phyloP scores from a whole-genome alignment of 306 rosid species.

The apple (Malus domestica) region ASM211411v1 NC_041791.1:4558001-4558500 shows the following conservation, averaged over 20 bases:
- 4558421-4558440: slow-evolving; percentile 61
- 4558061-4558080: slow-evolving; percentile 79
- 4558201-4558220: slow-evolving; percentile 61
- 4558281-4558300: slow-evolving; percentile 46
- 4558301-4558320: slow-evolving; percentile 61
- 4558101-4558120: slow-evolving; percentile 88
- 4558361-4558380: slow-evolving; percentile 86
- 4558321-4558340: slow-evolving; percentile 55
- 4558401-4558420: slow-evolving; percentile 83
- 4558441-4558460: slow-evolving; percentile 43
- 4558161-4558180: slow-evolving; percentile 53
- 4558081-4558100: slow-evolving; percentile 81
- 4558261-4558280: slow-evolving; percentile 82
- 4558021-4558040: slow-evolving; percentile 91
- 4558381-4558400: slow-evolving; percentile 85
- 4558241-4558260: slow-evolving; percentile 59
- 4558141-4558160: slow-evolving; percentile 40
- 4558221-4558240: slow-evolving; percentile 73
- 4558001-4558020: slow-evolving; percentile 89
- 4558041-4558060: slow-evolving; percentile 79
- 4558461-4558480: slow-evolving; percentile 42
- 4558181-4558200: slow-evolving; percentile 69
- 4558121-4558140: slow-evolving; percentile 62
- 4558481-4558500: slow-evolving; percentile 63
- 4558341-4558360: slow-evolving; percentile 66